Evolutionary conservation across 495 filamentous ascomycete species (phyloP).

Genomic region (Hypoxylon fuscum): DNA sequence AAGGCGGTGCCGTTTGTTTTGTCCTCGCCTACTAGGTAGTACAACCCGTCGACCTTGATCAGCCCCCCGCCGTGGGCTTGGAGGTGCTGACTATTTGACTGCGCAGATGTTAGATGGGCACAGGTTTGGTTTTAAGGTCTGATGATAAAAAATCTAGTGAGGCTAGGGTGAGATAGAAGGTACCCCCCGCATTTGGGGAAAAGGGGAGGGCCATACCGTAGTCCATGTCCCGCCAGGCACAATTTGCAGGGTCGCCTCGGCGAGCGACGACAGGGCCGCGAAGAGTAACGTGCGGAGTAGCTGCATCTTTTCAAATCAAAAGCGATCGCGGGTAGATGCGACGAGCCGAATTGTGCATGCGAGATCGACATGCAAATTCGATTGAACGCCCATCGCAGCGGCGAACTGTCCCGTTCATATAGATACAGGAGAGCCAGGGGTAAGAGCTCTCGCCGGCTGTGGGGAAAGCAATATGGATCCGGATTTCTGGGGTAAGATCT

Average conservation of each 20-base stretch:
- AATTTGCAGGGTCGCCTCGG: constrained; percentile 49
- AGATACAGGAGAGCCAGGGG: constrained; percentile 11
- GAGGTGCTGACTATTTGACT: constrained; percentile 64
- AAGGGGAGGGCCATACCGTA: constrained; percentile 40
- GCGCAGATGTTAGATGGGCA: not conserved
- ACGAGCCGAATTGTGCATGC: constrained; percentile 16
- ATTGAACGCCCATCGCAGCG: constrained; percentile 14
- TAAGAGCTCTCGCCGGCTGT: constrained; percentile 25
- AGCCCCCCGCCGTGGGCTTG: constrained; percentile 69
- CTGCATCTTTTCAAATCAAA: constrained; percentile 17
- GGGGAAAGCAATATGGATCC: constrained; percentile 40
- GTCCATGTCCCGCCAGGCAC: constrained; percentile 63
- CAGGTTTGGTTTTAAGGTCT: not conserved
- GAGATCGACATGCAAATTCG: constrained; percentile 29
- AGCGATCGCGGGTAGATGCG: constrained; percentile 2
- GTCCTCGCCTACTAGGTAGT: constrained; percentile 74
- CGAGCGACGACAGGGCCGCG: constrained; percentile 36
- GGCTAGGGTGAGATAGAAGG: not conserved
- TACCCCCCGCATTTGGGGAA: not conserved
- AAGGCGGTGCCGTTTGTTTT: constrained; percentile 67
- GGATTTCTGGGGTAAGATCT: constrained; percentile 36
- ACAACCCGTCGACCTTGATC: constrained; percentile 62
- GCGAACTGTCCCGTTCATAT: constrained; percentile 30
- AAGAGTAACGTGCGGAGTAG: constrained; percentile 18
- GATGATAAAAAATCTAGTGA: too few species aligned